Conservation (phyloP, 805 yeast genomes). For the Zygosaccharomyces gambellarensis region DNA sequence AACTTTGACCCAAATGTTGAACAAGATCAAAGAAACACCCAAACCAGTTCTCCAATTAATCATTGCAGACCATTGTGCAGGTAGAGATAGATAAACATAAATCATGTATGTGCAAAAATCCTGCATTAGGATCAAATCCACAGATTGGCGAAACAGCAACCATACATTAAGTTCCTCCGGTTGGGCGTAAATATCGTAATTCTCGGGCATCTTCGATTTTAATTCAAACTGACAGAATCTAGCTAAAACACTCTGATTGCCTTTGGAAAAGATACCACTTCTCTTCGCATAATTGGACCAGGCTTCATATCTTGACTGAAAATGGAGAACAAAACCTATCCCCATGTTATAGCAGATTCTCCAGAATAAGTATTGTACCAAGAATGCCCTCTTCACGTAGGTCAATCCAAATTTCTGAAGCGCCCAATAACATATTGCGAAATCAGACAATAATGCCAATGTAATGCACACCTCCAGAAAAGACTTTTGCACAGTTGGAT, state of each 20-base stretch:
- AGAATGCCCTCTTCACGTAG: conserved; percentile 37
- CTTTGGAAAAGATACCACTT: conserved; percentile 41
- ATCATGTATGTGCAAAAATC: conserved; percentile 74
- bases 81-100: conserved; percentile 47
- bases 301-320: conserved; percentile 56
- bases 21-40: conserved; percentile 59
- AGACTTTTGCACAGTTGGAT: conserved; percentile 68
- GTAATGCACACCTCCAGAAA: conserved; percentile 59
- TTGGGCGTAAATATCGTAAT: conserved; percentile 35
- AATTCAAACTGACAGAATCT: conserved; percentile 44
- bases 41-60: conserved; percentile 48
- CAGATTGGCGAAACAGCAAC: conserved; percentile 73
- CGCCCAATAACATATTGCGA: conserved; percentile 31
- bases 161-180: conserved; percentile 81
- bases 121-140: conserved; percentile 77
- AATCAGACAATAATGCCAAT: conserved; percentile 37
- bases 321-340: conserved; percentile 63
- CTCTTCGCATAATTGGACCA: conserved; percentile 50
- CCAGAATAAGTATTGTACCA: conserved; percentile 65
- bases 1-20: conserved; percentile 79
- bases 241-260: conserved; percentile 32
- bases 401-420: conserved; percentile 18
- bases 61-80: conserved; percentile 41
- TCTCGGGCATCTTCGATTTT: conserved; percentile 41
- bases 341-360: conserved; percentile 72